phyloP scores from a whole-genome alignment of 352 stramenopile genomes.

The Globisporangium apiculatum region DNA sequence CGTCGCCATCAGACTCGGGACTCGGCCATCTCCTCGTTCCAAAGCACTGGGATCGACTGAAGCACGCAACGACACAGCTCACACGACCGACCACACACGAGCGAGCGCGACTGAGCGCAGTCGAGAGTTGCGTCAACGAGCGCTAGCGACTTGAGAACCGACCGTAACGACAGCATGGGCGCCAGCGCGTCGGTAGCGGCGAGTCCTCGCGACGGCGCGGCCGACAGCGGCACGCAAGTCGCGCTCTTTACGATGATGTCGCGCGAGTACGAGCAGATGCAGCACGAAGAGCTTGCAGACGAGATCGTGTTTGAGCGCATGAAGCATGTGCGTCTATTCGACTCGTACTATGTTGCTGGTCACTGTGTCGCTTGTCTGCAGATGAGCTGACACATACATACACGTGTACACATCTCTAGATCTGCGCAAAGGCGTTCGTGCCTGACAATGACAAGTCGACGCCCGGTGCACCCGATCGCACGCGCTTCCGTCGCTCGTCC shows the following conservation, averaged over 20 bases:
- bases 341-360: neutral
- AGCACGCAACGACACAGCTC: no score
- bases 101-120: no score
- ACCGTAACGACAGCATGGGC: conserved; percentile 23
- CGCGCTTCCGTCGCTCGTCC: conserved; percentile 37
- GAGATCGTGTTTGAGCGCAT: conserved; percentile 74
- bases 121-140: no score
- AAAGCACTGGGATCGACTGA: no score
- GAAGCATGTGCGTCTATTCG: conserved; percentile 37
- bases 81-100: no score
- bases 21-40: no score
- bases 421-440: conserved; percentile 39
- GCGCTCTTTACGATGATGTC: conserved; percentile 50
- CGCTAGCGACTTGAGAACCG: neutral
- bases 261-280: conserved; percentile 62
- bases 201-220: conserved; percentile 5
- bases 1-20: no score
- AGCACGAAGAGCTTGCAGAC: conserved; percentile 36
- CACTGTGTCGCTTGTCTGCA: no score
- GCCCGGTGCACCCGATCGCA: conserved; percentile 15
- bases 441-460: conserved; percentile 24
- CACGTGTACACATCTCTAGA: conserved; percentile 7
- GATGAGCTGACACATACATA: neutral
- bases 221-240: conserved; percentile 24
- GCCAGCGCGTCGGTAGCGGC: conserved; percentile 28